A percentile compares a stretch with the other conserved stretches of the same genome.
Evolutionary conservation across 176 grass and related monocot genomes (phyloP).

Genomic region (Bolboschoenus planiculmis): DNA sequence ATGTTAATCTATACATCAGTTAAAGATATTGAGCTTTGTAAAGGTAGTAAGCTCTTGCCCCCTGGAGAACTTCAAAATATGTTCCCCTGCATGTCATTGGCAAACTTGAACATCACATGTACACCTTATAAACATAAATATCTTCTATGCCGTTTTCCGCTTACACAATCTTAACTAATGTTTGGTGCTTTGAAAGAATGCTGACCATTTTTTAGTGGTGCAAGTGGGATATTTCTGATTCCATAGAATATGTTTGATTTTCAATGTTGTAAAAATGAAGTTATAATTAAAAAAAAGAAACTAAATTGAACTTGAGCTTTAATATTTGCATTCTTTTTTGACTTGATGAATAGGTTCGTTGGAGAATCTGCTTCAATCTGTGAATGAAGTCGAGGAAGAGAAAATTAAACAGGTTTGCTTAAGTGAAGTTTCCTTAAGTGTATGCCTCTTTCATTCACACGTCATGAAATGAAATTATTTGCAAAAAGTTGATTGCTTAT

Average conservation of each 20-base stretch:
- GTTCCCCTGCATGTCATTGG: not conserved
- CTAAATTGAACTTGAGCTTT: not conserved
- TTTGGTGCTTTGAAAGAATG: not conserved
- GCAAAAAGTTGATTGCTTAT: not conserved
- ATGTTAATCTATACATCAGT: not conserved
- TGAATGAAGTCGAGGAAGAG: slow-evolving; percentile 70
- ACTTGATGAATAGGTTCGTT: slow-evolving; percentile 57
- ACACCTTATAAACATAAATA: not conserved
- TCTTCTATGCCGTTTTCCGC: not conserved
- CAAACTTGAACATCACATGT: not conserved
- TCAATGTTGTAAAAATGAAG: not conserved
- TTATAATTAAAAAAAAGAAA: not conserved
- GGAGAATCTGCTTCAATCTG: slow-evolving; percentile 71
- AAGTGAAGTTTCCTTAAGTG: not conserved
- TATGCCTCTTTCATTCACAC: not conserved
- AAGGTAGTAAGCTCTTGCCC: not conserved
- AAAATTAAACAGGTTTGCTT: slow-evolving; percentile 60
- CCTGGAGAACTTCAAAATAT: not conserved
- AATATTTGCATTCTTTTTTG: not conserved
- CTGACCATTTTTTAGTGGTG: too few species aligned
- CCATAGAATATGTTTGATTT: too few species aligned
- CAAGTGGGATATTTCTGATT: too few species aligned
- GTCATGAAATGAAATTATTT: slow-evolving; percentile 1
- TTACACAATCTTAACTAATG: not conserved
- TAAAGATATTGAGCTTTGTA: not conserved